These are phyloP conservation scores for Cyphellophora attinorum DNA, from an alignment of 2,329 filamentous ascomycete genomes.

Conservation along the genomic window DNA sequence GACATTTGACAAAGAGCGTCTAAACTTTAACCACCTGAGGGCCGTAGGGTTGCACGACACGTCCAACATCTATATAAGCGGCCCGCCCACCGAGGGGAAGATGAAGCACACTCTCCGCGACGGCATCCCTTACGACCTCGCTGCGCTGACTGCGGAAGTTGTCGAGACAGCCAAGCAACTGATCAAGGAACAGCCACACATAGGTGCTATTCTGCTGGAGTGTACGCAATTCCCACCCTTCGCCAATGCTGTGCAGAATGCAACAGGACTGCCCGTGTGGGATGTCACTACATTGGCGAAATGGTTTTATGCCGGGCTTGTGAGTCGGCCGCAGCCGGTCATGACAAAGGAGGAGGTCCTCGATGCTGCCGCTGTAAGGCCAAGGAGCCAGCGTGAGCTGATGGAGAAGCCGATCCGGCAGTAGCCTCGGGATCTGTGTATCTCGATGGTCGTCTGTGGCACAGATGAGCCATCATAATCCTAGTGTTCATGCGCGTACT, in stretches of 20 bases:
- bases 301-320: constrained; percentile 28
- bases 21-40: constrained; percentile 9
- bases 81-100: constrained; percentile 9
- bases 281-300: constrained; percentile 27
- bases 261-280: constrained; percentile 23
- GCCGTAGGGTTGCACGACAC: constrained; percentile 19
- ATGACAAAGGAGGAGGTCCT: constrained; percentile 1
- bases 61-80: constrained; percentile 15
- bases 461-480: too few species aligned
- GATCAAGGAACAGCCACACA: constrained; percentile 7
- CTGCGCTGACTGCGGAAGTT: constrained; percentile 4
- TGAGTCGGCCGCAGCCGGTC: constrained; percentile 5
- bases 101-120: constrained; percentile 3
- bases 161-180: constrained; percentile 3
- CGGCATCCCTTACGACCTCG: constrained; percentile 3
- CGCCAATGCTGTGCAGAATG: constrained; percentile 22
- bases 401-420: background rate
- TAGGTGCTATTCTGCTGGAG: constrained; percentile 23
- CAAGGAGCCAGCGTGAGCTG: background rate
- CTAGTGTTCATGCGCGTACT: too few species aligned
- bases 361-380: background rate
- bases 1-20: background rate
- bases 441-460: too few species aligned
- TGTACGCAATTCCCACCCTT: constrained; percentile 31
- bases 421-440: too few species aligned